Base-by-base conservation (phyloP, 176 grass and related monocot genomes). In the Musa acuminata region DNA sequence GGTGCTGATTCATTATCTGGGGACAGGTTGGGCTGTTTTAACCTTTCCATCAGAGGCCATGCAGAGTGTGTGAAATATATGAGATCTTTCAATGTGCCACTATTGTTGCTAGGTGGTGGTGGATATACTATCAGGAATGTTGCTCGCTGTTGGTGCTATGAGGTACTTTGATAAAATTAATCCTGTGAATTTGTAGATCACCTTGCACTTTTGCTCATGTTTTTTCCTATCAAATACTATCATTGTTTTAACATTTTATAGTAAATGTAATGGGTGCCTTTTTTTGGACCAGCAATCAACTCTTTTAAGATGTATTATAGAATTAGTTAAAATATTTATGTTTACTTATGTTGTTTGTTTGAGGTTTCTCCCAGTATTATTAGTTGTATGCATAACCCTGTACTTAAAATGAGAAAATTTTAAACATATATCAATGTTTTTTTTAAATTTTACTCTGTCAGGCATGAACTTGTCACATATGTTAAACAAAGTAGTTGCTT, bases 81-180 rank as follows among this genome's bases (percentile, higher is more conserved):
- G 91, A 99, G 91, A 78, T 94, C 90, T 11, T 94, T 99, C 81
- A 94, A 99, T 71, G 91, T 99, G 53, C 95, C 95, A 0, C 64
- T 99, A 52, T 29, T 99, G 54, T 62, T 99, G 48, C 71, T 99
- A 76, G 95, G 95, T 79, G 95, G 95, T 6, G 95, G 91, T 1
- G 95, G 95, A 1, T 99, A 99, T 80, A 99, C 90, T 35, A 91
- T 99, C 19, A 87, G 88, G 75, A 99, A 94, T 12, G 95, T 99
- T 29, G 95, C 95, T 52, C 75, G 91, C 0, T 99, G 95, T 66
- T 99, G 95, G 95, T 94, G 90, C 81, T 99, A 99, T 72, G 95
- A 99, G 95, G 95, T 99, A 76, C 43, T 63, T 64, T 2, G 6
- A 19, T 23, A 49, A 49, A 75, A 78, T 51, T 78, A 68, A 78